Evolutionary conservation across 768 basidiomycete species (phyloP).

Genomic region (Obba rivulosa): DNA sequence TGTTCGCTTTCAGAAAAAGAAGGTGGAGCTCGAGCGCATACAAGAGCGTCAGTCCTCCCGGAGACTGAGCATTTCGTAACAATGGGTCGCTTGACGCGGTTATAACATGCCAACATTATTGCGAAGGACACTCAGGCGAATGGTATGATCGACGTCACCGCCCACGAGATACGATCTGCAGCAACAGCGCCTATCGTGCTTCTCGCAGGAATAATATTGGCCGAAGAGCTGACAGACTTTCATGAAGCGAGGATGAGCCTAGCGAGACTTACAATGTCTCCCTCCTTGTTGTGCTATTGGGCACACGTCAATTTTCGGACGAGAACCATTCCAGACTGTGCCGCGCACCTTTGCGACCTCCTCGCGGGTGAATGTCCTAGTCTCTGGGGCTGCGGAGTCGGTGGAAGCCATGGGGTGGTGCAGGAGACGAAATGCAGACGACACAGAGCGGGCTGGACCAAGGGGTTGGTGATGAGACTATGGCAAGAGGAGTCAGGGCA

Average conservation of each 20-base stretch:
- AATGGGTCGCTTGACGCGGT: no score
- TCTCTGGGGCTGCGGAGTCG: constrained; percentile 5
- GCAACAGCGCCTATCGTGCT: neutral
- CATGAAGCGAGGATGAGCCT: neutral
- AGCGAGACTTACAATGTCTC: constrained; percentile 52
- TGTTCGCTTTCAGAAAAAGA: no score
- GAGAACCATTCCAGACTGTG: neutral
- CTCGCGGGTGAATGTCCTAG: constrained; percentile 46
- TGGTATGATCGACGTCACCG: no score
- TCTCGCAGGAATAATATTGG: neutral
- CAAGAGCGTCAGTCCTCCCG: no score
- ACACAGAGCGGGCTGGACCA: neutral
- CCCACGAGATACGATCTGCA: no score
- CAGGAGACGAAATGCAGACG: neutral
- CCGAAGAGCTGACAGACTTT: neutral
- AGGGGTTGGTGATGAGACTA: no score
- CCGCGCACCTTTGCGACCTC: constrained; percentile 58
- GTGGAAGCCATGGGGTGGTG: constrained; percentile 16
- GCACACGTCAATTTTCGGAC: neutral
- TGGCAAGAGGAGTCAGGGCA: neutral
- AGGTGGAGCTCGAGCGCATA: no score
- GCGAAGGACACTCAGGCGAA: no score
- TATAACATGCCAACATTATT: no score
- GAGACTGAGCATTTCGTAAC: no score
- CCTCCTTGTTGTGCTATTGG: constrained; percentile 62